Evolutionary conservation across 805 yeast species (phyloP).

Genomic region (Yarrowia sp.): DNA sequence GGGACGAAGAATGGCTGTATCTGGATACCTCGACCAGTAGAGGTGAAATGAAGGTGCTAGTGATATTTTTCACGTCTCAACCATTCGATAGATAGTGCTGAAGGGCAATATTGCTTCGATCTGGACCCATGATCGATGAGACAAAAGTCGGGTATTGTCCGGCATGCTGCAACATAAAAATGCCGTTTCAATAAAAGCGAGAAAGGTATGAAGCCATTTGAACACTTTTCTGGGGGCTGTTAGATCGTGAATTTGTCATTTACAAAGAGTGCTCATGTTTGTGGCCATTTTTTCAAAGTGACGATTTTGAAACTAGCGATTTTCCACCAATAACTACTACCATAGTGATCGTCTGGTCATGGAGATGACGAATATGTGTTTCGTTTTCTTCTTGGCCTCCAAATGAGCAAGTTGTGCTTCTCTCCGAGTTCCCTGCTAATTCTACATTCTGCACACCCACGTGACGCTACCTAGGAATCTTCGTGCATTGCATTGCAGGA

Average conservation of each 20-base stretch:
- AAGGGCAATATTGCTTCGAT: neutral
- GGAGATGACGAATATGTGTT: too few relatives aligned
- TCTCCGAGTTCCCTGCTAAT: neutral
- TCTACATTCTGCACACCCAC: conserved; percentile 2
- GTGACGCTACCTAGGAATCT: conserved; percentile 4
- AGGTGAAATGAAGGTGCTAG: neutral
- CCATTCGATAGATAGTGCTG: neutral
- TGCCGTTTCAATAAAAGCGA: neutral
- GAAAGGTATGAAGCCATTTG: too few relatives aligned
- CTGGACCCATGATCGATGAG: neutral
- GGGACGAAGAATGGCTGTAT: neutral
- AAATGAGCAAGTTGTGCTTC: neutral
- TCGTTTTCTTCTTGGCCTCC: neutral
- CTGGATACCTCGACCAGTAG: neutral
- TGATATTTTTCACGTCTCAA: neutral
- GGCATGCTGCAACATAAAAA: neutral
- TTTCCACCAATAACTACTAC: too few relatives aligned
- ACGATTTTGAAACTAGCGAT: neutral
- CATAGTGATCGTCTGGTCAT: too few relatives aligned
- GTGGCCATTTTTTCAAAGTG: neutral
- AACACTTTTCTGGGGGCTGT: too few relatives aligned
- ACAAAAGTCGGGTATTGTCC: neutral
- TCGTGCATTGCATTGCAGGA: conserved; percentile 23
- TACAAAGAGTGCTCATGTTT: too few relatives aligned
- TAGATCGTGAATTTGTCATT: too few relatives aligned